A percentile compares a stretch with the other conserved stretches of the same genome.
Conservation (phyloP, 345 rosid genomes). For the Camelina hispida region DNA sequence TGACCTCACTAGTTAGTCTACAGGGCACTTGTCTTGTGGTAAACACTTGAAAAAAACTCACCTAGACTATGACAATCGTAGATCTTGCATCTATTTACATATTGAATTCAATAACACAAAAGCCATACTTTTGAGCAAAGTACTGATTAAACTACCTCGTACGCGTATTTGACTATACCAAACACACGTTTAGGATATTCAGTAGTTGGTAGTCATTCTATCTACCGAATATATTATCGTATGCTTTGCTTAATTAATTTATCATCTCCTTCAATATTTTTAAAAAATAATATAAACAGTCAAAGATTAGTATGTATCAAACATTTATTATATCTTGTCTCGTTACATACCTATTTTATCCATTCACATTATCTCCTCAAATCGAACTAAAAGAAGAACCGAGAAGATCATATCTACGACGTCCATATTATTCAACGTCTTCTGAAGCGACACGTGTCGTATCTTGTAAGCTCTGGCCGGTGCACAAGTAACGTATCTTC, state of each 20-base stretch:
- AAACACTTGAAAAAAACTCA: neutral
- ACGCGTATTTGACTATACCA: constrained; percentile 39
- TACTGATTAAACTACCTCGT: constrained; percentile 30
- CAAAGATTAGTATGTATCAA: constrained; percentile 36
- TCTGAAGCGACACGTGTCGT: constrained; percentile 22
- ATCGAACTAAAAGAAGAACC: neutral
- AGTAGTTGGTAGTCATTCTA: constrained; percentile 2
- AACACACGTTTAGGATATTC: constrained; percentile 28
- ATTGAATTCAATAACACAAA: neutral
- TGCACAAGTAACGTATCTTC: constrained; percentile 41
- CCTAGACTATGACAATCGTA: neutral
- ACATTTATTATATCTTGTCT: constrained; percentile 41
- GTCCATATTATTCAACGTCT: neutral
- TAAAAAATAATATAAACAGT: neutral
- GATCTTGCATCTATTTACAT: neutral
- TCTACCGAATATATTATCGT: constrained; percentile 19
- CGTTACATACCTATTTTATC: constrained; percentile 36
- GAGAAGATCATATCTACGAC: constrained; percentile 8
- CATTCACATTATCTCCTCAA: constrained; percentile 34
- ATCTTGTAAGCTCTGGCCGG: constrained; percentile 30
- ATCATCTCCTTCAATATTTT: neutral
- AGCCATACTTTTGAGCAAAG: neutral
- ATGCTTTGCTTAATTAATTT: constrained; percentile 17
- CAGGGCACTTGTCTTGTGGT: neutral
- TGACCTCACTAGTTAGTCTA: neutral